Evolutionary conservation across 2,329 filamentous ascomycete species (phyloP), one percentile per base, ranked within the genome.

Genomic region (Tolypocladium capitatum): DNA sequence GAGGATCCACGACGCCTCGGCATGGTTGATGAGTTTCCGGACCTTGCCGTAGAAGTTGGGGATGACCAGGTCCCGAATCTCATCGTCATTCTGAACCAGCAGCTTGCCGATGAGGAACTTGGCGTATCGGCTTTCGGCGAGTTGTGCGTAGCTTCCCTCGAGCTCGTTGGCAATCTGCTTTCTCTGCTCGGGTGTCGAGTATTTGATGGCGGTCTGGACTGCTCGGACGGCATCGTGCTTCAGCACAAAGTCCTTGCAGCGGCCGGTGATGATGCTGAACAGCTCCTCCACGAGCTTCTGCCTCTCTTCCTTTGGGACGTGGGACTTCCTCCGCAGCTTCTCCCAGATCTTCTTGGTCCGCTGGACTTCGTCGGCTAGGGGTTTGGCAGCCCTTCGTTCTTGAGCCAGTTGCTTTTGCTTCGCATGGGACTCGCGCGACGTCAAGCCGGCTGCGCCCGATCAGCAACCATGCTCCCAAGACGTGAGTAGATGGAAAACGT

Each of bases 161-260:
- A 98, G 75, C 66, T 98, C 92, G 49, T 73, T 74, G 9, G 90
- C 88, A 59, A 98, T 96, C 69, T 83, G 80, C 66, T 83, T 86
- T 60, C 87, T 79, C 68, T 96, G 90, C 51, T 86, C 83, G 48
- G 81, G 74, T 42, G 84, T 94, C 43, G 88, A 85, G 68, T 98
- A 98, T 68, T 98, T 98, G 68, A 98, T 80, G 34, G 91, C 92
- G 13, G 90, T 96, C 70, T 98, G 92, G 27, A 98, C 85, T 38
- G 95, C 89, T 56, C 92, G 80, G n/a, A 95, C 91, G 33, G 89
- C 87, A 63, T 98, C 92, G 66, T 98, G 92, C 77, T 98, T 98
- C 70, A 98, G 86, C 20, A 96, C 91, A 56, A 97, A 95, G 52
- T 97, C 92, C 67, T 87, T 88, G 58, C 97, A 85, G 49, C 86